phyloP scores from a whole-genome alignment of 2,329 filamentous ascomycete genomes.

The Pseudopyricularia javanii region DNA sequence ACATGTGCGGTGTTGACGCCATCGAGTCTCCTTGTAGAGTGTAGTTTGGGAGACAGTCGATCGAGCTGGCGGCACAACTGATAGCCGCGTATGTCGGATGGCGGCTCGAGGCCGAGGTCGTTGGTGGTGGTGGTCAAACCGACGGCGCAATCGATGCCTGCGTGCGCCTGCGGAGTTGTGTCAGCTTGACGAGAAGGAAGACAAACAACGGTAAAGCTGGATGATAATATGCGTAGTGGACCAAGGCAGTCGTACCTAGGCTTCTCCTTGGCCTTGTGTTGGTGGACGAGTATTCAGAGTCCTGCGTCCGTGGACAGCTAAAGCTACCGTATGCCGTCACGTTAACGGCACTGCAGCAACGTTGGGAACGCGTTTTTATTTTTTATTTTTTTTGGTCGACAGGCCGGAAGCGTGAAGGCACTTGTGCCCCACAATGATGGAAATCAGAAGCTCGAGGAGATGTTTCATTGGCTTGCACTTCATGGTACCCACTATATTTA shows the following conservation, averaged over 20 bases:
- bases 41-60: not conserved
- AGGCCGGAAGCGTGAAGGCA: not conserved
- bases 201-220: not conserved
- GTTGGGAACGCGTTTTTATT: not conserved
- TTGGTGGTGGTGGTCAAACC: not conserved
- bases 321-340: not conserved
- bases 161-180: not conserved
- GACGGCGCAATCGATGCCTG: not conserved
- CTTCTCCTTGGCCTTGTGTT: not conserved
- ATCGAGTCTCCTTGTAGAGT: conserved; percentile 9
- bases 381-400: not conserved
- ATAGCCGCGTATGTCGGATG: not conserved
- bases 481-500: not conserved
- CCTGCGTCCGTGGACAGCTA: not conserved
- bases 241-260: not conserved
- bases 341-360: not conserved
- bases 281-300: not conserved
- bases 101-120: not conserved
- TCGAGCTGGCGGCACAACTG: not conserved
- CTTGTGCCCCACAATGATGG: not conserved
- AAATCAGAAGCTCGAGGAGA: not conserved
- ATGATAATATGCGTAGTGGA: not conserved
- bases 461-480: not conserved
- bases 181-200: not conserved
- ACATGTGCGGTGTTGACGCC: conserved; percentile 12